Evolutionary conservation across 352 stramenopile species (phyloP), one percentile per base, ranked within the genome.

Genomic region (Elongisporangium anandrum): DNA sequence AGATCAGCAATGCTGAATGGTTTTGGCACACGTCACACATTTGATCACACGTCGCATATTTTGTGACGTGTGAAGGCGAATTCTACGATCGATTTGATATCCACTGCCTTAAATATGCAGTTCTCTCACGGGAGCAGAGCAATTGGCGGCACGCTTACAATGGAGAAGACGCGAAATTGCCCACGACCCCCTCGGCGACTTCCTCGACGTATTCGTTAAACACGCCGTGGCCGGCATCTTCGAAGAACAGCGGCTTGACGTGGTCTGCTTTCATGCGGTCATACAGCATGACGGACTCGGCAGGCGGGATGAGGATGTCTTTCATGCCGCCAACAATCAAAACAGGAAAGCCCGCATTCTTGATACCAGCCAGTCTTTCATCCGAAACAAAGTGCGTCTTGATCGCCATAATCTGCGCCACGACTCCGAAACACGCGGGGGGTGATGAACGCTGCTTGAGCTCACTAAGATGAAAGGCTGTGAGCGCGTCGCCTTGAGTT

Each of bases 241-340:
- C 62, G 41, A 73, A 81, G 54, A 77, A 52, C 7, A 73, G 47
- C 34, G 56, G 61, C 45, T 70, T 45, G 13, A 73, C 69, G 23
- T 75, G 51, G 2, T 60, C 58, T 1, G 61, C 64, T 5, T 47
- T 58, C 12, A 78, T 45, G 12, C 41, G 39, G n/a, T 77, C 55
- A 23, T 59, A 62, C 5, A 82, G 65, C 17, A 59, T 53, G 39
- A 66, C 58, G 3, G 69, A 73, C 57, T 81, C 66, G 29, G 69
- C 52, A 8, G 34, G 38, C 12, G 71, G 71, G 23, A 84, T 85
- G 17, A 85, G 41, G 19, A 77, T 68, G 54, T 87, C 75, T 16
- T 83, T 61, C 34, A 68, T 72, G 34, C 64, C 68, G 23, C 72
- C 75, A 39, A 87, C 59, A 45, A 87, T 72, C 20, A 85, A 61